Conservation (phyloP, 2,329 filamentous ascomycete genomes). For the Setomelanomma holmii region DNA sequence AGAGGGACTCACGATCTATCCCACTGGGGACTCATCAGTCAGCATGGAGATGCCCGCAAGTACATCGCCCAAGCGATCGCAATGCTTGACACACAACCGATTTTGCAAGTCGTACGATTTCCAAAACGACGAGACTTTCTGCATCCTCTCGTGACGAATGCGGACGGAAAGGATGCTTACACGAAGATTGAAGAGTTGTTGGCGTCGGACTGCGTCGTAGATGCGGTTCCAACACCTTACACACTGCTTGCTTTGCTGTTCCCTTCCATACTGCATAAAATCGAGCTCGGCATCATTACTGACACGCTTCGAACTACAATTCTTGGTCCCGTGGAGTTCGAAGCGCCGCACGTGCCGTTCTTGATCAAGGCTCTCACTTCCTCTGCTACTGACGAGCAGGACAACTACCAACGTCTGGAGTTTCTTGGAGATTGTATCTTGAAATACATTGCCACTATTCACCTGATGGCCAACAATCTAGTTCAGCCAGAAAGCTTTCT, state of each 20-base stretch:
- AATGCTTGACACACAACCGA: neutral
- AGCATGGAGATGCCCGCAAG: constrained; percentile 27
- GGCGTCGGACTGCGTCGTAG: constrained; percentile 55
- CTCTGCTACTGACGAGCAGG: constrained; percentile 63
- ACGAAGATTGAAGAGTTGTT: constrained; percentile 59
- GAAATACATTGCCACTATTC: constrained; percentile 74
- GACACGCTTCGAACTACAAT: constrained; percentile 64
- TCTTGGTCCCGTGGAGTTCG: constrained; percentile 62
- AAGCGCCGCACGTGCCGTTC: constrained; percentile 55
- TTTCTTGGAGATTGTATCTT: constrained; percentile 86
- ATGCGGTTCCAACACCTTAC: constrained; percentile 55
- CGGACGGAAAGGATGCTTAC: constrained; percentile 33
- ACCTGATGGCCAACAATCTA: constrained; percentile 67
- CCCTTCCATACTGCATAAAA: constrained; percentile 74
- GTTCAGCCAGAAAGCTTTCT: constrained; percentile 80
- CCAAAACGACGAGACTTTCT: constrained; percentile 67
- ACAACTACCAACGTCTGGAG: constrained; percentile 83
- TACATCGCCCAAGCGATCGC: constrained; percentile 20
- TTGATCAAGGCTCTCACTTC: constrained; percentile 75
- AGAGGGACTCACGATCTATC: constrained; percentile 4
- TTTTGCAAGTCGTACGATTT: constrained; percentile 46
- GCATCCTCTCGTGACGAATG: constrained; percentile 45
- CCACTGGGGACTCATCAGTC: constrained; percentile 33
- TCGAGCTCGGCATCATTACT: constrained; percentile 71
- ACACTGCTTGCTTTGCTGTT: constrained; percentile 66